A percentile compares a stretch with the other conserved stretches of the same genome.
These are phyloP conservation scores for Echium plantagineum DNA, from an alignment of 257 asterid genomes.

Conservation along the genomic window DNA sequence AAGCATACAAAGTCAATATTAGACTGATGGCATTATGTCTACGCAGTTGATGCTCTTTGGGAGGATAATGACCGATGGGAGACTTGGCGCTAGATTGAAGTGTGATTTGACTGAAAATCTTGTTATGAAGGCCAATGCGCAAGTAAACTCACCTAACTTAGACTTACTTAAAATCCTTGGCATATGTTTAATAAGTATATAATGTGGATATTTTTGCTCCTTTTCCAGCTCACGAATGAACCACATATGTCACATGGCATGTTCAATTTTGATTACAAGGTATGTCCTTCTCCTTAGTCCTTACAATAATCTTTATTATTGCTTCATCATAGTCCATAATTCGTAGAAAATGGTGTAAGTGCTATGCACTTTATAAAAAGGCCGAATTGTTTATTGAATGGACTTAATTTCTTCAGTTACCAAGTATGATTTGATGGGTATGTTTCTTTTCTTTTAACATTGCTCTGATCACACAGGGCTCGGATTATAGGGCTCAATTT, in stretches of 20 bases:
- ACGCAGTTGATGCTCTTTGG: constrained; percentile 91
- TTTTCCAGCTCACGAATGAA: constrained; percentile 65
- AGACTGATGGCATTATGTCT: constrained; percentile 5
- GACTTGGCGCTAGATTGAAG: constrained; percentile 86
- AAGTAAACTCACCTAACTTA: constrained; percentile 35
- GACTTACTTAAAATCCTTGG: constrained; percentile 4
- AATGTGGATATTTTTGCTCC: neutral
- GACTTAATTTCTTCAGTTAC: too few species aligned
- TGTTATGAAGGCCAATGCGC: constrained; percentile 76
- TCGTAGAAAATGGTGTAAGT: too few species aligned
- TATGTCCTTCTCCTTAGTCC: constrained; percentile 14
- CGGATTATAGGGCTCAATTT: constrained; percentile 73
- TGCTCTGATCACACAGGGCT: constrained; percentile 43
- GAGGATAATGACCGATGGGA: constrained; percentile 83
- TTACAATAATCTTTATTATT: neutral
- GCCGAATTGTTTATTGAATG: neutral
- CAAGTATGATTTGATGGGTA: neutral
- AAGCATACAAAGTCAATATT: neutral
- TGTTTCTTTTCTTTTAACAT: neutral
- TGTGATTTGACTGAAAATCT: constrained; percentile 85
- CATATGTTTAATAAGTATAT: neutral
- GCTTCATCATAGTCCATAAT: neutral
- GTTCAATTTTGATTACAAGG: constrained; percentile 96
- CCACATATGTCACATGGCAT: constrained; percentile 95
- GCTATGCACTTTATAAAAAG: neutral